A percentile compares a stretch with the other conserved stretches of the same genome.
These are phyloP conservation scores for Cryptomeria japonica DNA, from an alignment of 75 land plant genomes.

Conservation along the genomic window DNA sequence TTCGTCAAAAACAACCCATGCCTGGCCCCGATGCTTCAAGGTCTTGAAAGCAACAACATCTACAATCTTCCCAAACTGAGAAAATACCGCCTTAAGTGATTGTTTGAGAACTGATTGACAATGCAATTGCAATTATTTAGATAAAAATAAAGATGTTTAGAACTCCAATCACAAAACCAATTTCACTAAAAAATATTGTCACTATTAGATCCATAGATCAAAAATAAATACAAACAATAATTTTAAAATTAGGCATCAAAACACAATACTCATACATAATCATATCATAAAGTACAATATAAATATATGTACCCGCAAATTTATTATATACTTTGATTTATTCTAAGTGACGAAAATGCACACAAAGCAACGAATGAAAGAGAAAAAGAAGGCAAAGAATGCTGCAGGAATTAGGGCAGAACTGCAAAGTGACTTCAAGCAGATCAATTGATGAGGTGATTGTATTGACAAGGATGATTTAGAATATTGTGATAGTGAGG, in stretches of 20 bases:
- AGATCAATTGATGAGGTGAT: too few species aligned
- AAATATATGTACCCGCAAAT: neutral
- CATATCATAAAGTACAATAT: neutral
- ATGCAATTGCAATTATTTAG: neutral
- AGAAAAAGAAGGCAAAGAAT: too few species aligned
- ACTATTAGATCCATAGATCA: neutral
- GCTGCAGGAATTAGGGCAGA: too few species aligned
- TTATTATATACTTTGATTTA: neutral
- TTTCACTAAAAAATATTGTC: neutral
- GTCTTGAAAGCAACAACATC: constrained; percentile 91
- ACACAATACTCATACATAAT: neutral
- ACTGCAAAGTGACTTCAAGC: neutral
- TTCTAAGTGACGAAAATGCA: too few species aligned
- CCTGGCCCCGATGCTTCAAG: constrained; percentile 90
- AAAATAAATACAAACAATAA: neutral
- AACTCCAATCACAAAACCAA: neutral
- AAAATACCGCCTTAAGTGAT: constrained; percentile 82
- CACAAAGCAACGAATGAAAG: too few species aligned
- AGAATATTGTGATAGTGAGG: too few species aligned
- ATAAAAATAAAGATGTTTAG: constrained; percentile 12
- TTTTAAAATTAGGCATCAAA: neutral
- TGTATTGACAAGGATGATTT: too few species aligned
- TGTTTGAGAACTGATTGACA: constrained; percentile 71
- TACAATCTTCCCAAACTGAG: constrained; percentile 93
- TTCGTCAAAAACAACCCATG: constrained; percentile 97